Base-by-base conservation (phyloP, 495 filamentous ascomycete species). In the Penicillium ochrochloron region DNA sequence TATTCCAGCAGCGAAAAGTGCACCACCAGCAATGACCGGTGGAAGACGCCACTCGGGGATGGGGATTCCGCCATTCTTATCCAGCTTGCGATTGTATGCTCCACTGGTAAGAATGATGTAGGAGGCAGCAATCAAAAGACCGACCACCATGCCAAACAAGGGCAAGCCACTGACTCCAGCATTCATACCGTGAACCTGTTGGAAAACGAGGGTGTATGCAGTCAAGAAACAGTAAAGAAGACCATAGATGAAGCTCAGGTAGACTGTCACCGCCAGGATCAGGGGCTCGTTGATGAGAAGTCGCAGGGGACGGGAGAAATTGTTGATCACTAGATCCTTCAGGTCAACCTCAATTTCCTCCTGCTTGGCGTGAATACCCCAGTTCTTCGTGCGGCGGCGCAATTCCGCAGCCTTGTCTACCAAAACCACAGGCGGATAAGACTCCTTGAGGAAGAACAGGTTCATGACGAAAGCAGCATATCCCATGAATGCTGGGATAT, bases 311-410 rank as follows among this genome's bases (percentile, higher is more conserved):
- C 73, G 73, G 6, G 73, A 75, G 25, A 76, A 75, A 57, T 76
- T 76, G 63, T 76, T 76, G 2, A 73, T 50, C 7, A 76, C 69
- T 53, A 84, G 73, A 52, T 94, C 90, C 21, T 79, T 76, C 67
- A 96, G 81, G 75, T 95, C 90, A 59, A 97, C 83, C 73, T 96
- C 92, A 65, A 96, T 93, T 78, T 96, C 92, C 70, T 97, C 93
- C 74, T 97, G 92, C 73, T 92, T 94, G 44, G 93, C 93, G 76
- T 96, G 94, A 66, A 97, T 96, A 52, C 92, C 92, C 92, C 94
- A 97, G 78, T 96, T 95, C 71, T 88, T 85, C 0, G 93, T 96
- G 42, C 91, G 79, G 8, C 92, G 90, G 46, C 94, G 91, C 29
- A 97, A 80, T 61, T 93, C 88, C 0, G 84, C 70, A 2, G 94